Base-by-base conservation (phyloP, 2,329 filamentous ascomycete genomes). In the Diaporthe amygdali region DNA sequence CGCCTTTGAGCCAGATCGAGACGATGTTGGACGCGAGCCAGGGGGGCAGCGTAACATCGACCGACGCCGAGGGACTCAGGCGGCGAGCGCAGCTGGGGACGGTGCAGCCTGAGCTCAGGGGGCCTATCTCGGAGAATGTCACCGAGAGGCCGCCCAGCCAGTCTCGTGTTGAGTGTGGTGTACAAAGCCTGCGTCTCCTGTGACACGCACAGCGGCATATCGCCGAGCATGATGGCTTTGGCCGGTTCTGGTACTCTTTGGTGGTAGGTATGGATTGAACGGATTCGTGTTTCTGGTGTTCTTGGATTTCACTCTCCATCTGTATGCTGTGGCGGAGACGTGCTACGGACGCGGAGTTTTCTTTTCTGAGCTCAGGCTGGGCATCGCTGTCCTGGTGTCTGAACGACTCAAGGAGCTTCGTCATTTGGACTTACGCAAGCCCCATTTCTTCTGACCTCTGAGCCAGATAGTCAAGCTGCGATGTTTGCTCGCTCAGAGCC, bases 61-160 rank as follows among this genome's bases (percentile, higher is more conserved):
- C 55, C 3, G 55, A 46, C 7, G 39, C 56, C 1, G 56, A 30
- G 2, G 56, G 56, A 15, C 39, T 63, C 20, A 63, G 39, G 20
- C n/a, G 7, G 39, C 39, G 56, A 5, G 17, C 34, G 41, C 32
- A 61, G 55, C 34, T 61, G 1, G 55, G n/a, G 10, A 61, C 22
- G 6, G 39, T 63, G n/a, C 56, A 63, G 56, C 7, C 37, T 10
- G 56, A 46, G 25, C 22, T 63, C 22, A 63, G 25, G 14, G 56
- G 56, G 5, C n/a, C 14, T 17, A 27, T 47, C 17, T 44, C 56
- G 12, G 56, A 63, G 39, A 63, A 63, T 9, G 22, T 46, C 14
- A 63, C 56, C 0, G 56, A 63, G 25, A 63, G 39, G 2, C 25
- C 34, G 2, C 54, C 66, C 37, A n/a, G 25, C 44, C 66, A 49